Conservation (phyloP, 805 yeast genomes). For the Kluyveromyces aestuarii region DNA sequence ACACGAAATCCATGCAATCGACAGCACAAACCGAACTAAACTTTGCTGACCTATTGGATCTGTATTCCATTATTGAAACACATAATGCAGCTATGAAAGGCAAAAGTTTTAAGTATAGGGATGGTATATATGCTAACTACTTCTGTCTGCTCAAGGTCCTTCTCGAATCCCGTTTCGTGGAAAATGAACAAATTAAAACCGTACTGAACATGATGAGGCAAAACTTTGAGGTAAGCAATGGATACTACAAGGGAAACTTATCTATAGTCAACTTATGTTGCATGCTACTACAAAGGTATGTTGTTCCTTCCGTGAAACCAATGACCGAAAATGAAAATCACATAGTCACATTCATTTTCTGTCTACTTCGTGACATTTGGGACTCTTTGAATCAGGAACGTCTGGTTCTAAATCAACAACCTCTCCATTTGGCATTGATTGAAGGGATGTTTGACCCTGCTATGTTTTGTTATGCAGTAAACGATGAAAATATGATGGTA, state of each 20-base stretch:
- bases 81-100: background rate
- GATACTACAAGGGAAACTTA: constrained; percentile 18
- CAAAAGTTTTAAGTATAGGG: constrained; percentile 23
- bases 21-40: constrained; percentile 3
- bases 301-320: constrained; percentile 3
- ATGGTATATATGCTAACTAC: constrained; percentile 19
- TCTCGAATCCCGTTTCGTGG: constrained; percentile 15
- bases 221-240: constrained; percentile 19
- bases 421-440: constrained; percentile 50
- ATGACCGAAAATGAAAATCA: background rate
- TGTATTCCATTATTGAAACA: constrained; percentile 9
- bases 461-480: constrained; percentile 33
- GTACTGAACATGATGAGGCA: constrained; percentile 12
- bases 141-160: constrained; percentile 17
- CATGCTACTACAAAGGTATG: constrained; percentile 10
- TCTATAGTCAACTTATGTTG: constrained; percentile 13
- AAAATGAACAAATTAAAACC: constrained; percentile 8
- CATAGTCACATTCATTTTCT: constrained; percentile 8
- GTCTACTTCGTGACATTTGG: constrained; percentile 44
- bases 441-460: constrained; percentile 37
- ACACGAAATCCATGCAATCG: constrained; percentile 10
- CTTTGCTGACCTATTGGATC: constrained; percentile 8
- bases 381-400: constrained; percentile 45
- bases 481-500: constrained; percentile 15
- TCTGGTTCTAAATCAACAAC: constrained; percentile 54